phyloP scores from a whole-genome alignment of 371 early-diverging fungal genomes.

The Mucor plumbeus region DNA sequence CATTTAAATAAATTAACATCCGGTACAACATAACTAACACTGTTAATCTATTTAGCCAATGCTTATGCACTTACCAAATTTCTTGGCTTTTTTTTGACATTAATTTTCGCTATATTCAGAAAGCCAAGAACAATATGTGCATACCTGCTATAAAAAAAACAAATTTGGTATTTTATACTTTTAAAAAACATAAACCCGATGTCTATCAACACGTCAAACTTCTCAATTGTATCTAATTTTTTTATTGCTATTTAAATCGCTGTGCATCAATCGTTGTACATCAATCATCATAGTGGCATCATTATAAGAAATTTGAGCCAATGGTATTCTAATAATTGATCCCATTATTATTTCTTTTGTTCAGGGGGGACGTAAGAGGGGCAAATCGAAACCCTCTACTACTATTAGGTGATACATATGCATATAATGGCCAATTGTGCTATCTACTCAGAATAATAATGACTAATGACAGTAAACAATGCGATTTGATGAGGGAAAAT shows the following conservation, averaged over 20 bases:
- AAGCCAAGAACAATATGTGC: not conserved
- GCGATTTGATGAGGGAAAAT: not conserved
- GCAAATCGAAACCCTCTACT: not conserved
- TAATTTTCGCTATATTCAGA: not conserved
- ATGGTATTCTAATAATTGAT: not conserved
- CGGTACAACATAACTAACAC: not conserved
- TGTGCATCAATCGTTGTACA: not conserved
- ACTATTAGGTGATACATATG: not conserved
- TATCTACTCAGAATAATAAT: not conserved
- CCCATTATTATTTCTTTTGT: not conserved
- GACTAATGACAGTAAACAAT: not conserved
- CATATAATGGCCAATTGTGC: not conserved
- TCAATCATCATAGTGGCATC: constrained; percentile 3
- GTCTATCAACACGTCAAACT: not conserved
- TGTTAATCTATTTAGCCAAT: not conserved
- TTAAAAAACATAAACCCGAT: not conserved
- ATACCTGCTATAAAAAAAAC: not conserved
- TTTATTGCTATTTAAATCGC: not conserved
- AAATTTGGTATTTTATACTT: not conserved
- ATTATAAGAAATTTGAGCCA: not conserved
- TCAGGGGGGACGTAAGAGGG: not conserved
- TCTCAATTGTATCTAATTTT: not conserved
- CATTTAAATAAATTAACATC: not conserved
- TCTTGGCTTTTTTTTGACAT: constrained; percentile 5
- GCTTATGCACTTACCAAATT: not conserved